Base-by-base conservation (phyloP, 2,329 filamentous ascomycete genomes). In the Aspergillus sp. region DNA sequence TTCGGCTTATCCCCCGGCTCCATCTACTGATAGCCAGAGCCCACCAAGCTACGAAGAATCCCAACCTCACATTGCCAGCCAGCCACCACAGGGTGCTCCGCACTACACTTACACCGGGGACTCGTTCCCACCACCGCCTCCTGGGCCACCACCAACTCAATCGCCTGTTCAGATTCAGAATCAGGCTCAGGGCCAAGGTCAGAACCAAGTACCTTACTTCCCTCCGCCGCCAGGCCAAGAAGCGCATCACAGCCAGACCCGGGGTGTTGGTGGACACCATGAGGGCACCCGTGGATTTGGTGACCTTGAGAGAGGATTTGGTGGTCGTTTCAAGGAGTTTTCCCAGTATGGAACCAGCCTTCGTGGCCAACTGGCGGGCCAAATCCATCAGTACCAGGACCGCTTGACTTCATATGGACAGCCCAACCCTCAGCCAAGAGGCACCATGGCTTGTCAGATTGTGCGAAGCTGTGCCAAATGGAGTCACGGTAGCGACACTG, bases 391-490 rank as follows among this genome's bases (percentile, higher is more conserved):
- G 27, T 70, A 72, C 45, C 68, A 70, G 44, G 68, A 70, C 50
- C 58, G 59, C 6, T 55, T 65, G 35, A 60, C 51, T 27, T 43
- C 52, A 9, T 54, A 51, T 26, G 50, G 54, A 5, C 56, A 62
- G 27, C 52, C 50, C 0, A 42, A 47, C 13, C 51, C 54, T 2
- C 59, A 60, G 39, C 46, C 42, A 26, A 52, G 56, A 7, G 62
- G 64, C 9, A 62, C 60, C 34, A 66, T 68, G 60, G 58, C 52
- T n/a, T 69, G 67, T 40, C 59, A 69, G 44, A 63, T 69, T 33
- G 59, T 96, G 12, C 81, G 91, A 35, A 95, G 89, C 44, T 93
- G 88, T 51, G 80, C 82, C n/a, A 90, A 96, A 66, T 97, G 91
- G 91, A 95, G 88, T n/a, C 93, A 87, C 58, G 91, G 91, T 6